A percentile compares a stretch with the other conserved stretches of the same genome.
phyloP scores from a whole-genome alignment of 305 asterid species.

The Fraxinus paxiana region DNA sequence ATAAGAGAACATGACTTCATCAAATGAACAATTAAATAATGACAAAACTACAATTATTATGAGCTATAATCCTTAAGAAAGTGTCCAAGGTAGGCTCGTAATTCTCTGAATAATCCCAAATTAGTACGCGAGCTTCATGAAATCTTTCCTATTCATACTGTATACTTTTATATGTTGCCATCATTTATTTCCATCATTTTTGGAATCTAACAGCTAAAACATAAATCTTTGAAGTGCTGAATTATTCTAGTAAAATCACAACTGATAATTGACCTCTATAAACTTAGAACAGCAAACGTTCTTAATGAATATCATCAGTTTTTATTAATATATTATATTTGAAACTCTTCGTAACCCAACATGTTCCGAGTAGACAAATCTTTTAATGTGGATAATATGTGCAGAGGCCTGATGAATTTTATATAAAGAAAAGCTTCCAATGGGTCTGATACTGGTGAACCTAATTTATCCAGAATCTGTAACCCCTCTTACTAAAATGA shows the following conservation, averaged over 20 bases:
- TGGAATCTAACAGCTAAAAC: background rate
- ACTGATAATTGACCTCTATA: background rate
- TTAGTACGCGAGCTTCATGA: background rate
- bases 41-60: background rate
- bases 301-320: background rate
- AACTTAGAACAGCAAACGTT: background rate
- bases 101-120: background rate
- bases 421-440: background rate
- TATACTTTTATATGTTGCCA: background rate
- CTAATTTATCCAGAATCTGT: background rate
- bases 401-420: background rate
- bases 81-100: background rate
- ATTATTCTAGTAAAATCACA: background rate
- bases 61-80: background rate
- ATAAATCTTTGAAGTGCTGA: background rate
- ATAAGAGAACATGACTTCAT: background rate
- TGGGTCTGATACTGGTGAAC: background rate
- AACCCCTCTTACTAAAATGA: slow-evolving; percentile 16
- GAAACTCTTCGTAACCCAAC: background rate
- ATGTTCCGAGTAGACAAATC: background rate
- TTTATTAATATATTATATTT: background rate
- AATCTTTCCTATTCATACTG: background rate
- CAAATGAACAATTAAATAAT: background rate
- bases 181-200: background rate
- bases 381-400: background rate